Percentiles rank a stretch among this genome's conserved stretches.
These are phyloP conservation scores for Zanthoxylum bungeanum DNA, from an alignment of 345 rosid genomes.

Conservation along the genomic window DNA sequence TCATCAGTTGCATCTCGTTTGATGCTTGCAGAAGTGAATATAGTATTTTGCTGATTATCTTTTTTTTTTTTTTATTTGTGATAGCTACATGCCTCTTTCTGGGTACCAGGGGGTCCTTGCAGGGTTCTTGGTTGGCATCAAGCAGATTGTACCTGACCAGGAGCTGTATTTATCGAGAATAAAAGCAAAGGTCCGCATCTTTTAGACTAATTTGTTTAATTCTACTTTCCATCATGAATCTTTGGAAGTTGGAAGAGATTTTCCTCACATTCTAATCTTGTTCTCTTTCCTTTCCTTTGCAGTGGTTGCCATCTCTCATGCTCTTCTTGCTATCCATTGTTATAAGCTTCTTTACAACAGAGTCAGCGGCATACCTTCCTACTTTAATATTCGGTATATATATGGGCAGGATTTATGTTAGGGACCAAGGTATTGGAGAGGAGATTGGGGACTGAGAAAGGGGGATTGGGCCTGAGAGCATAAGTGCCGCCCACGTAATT, in stretches of 20 bases:
- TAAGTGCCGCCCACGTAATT: too few species aligned
- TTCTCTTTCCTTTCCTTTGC: constrained; percentile 31
- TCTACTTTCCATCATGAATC: neutral
- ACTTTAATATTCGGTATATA: constrained; percentile 88
- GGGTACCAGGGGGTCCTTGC: constrained; percentile 90
- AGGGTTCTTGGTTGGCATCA: constrained; percentile 90
- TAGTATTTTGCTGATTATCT: constrained; percentile 20
- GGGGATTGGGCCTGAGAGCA: too few species aligned
- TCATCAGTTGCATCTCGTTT: neutral
- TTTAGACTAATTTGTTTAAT: neutral
- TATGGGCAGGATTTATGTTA: constrained; percentile 87
- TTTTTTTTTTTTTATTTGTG: too few species aligned
- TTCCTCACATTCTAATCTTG: constrained; percentile 18
- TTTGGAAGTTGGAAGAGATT: constrained; percentile 13
- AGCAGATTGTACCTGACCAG: constrained; percentile 95
- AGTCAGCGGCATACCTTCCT: constrained; percentile 81
- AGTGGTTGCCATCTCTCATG: constrained; percentile 93
- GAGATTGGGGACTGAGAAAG: too few species aligned
- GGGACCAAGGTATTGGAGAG: too few species aligned
- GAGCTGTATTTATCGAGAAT: constrained; percentile 68
- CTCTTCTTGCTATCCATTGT: constrained; percentile 64
- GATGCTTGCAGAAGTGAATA: neutral
- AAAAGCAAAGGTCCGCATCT: constrained; percentile 70
- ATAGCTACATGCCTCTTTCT: constrained; percentile 91
- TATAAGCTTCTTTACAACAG: constrained; percentile 76